Evolutionary conservation across 805 yeast genomes (phyloP).

Genomic region (Schwanniomyces pseudopolymorphus): DNA sequence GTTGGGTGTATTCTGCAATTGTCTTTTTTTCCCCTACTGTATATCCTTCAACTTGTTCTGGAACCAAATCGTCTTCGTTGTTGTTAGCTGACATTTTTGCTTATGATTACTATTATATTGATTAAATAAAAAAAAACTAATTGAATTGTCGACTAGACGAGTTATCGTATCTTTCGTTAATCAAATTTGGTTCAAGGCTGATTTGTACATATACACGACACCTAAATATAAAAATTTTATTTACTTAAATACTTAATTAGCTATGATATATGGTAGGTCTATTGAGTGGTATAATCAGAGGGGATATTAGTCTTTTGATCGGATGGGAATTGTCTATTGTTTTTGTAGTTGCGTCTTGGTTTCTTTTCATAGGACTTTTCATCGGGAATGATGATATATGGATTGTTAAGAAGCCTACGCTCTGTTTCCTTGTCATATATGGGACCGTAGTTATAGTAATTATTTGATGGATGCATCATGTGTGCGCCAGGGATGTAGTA

Average conservation of each 20-base stretch:
- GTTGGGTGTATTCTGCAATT: slow-evolving; percentile 73
- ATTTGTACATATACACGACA: not conserved
- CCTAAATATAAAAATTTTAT: not conserved
- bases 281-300: not conserved
- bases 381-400: slow-evolving; percentile 28
- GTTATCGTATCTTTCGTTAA: not conserved
- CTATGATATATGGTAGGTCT: not conserved
- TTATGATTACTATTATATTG: not conserved
- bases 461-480: slow-evolving; percentile 2
- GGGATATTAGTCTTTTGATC: not conserved
- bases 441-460: slow-evolving; percentile 7
- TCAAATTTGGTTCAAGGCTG: not conserved
- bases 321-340: not conserved
- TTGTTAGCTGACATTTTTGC: slow-evolving; percentile 8
- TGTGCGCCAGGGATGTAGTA: slow-evolving; percentile 5
- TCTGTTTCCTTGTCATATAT: slow-evolving; percentile 26
- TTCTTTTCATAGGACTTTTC: slow-evolving; percentile 7
- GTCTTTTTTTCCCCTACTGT: slow-evolving; percentile 71
- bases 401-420: slow-evolving; percentile 25
- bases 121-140: not conserved
- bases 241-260: not conserved
- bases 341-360: slow-evolving; percentile 2
- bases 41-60: slow-evolving; percentile 65
- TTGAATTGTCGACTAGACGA: not conserved
- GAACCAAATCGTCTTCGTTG: slow-evolving; percentile 55